Evolutionary conservation across 2,329 filamentous ascomycete species (phyloP), one percentile per base, ranked within the genome.

Genomic region (Ceratocystis destructans): DNA sequence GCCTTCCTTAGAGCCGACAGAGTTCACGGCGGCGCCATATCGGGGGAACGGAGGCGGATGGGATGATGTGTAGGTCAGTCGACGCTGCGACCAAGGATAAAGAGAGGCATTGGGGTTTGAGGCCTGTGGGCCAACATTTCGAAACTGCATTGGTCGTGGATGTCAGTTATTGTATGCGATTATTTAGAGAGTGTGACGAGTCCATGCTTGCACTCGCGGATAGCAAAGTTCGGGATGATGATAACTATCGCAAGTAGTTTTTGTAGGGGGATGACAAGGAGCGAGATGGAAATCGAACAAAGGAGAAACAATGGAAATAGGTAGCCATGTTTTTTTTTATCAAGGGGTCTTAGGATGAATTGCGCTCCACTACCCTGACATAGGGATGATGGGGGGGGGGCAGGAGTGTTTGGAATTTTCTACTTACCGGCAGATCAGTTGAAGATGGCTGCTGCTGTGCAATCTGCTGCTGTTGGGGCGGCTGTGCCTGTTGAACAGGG

Each of bases 1-100:
- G 68, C 95, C 95, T 76, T 99, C 94, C 77, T 97, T 97, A 48
- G 92, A 96, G 28, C 92, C 89, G 17, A 88, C 82, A 0, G 91
- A 84, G 75, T 99, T 99, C 74, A 96, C 93, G 5, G 95, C 94
- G 64, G 95, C 91, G 74, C 94, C 94, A 82, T 99, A 99, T 74
- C 94, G 86, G 15, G 94, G 94, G 71, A 99, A 99, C 0, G 94
- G 94, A 71, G 90, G 92, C 10, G 87, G 83, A 72, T 91, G 87
- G 2, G 87, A 83, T 4, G 90, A 86, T 17, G 89, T 89, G 75
- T 96, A 96, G 70, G 88, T 93, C 64, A 99, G 77, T 66, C 89
- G 86, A 68, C 90, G 86, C 74, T 96, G 90, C 69, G 93, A 96
- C 94, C 94, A 99, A 0, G 94, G 94, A 73, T 97, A 99, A 65